Conservation (phyloP, 345 rosid genomes). For the Corchorus olitorius region DNA sequence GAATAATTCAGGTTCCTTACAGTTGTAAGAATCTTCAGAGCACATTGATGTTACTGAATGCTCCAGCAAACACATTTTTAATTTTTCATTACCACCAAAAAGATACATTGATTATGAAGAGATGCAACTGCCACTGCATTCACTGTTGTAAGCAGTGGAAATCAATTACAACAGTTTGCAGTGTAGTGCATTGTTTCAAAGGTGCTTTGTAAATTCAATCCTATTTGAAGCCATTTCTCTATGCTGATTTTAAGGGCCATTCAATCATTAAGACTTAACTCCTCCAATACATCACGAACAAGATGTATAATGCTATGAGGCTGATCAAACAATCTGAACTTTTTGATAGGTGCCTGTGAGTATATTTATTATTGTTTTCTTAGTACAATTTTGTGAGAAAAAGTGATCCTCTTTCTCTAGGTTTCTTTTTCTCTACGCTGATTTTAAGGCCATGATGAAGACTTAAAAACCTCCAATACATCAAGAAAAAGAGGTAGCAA, state of each 20-base stretch:
- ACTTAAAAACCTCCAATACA: conserved; percentile 1
- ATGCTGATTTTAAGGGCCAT: neutral
- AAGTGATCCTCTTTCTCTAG: neutral
- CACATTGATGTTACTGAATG: neutral
- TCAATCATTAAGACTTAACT: neutral
- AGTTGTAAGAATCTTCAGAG: neutral
- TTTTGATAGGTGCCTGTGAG: neutral
- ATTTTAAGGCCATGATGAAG: neutral
- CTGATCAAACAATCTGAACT: no score
- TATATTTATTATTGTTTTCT: neutral
- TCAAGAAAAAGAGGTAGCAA: neutral
- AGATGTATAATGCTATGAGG: no score
- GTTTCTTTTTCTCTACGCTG: neutral
- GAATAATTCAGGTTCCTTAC: neutral
- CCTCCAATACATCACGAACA: conserved; percentile 4
- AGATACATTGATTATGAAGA: neutral
- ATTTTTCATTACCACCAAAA: neutral
- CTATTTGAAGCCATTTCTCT: neutral
- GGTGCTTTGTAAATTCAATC: neutral
- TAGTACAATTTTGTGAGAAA: no score
- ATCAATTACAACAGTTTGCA: neutral
- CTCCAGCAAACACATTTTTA: no score
- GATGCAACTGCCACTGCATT: neutral
- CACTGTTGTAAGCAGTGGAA: neutral
- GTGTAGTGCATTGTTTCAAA: neutral